A percentile compares a stretch with the other conserved stretches of the same genome.
phyloP scores from a whole-genome alignment of 108 stramenopile species.

The Nannochloropsis gaditana region DNA sequence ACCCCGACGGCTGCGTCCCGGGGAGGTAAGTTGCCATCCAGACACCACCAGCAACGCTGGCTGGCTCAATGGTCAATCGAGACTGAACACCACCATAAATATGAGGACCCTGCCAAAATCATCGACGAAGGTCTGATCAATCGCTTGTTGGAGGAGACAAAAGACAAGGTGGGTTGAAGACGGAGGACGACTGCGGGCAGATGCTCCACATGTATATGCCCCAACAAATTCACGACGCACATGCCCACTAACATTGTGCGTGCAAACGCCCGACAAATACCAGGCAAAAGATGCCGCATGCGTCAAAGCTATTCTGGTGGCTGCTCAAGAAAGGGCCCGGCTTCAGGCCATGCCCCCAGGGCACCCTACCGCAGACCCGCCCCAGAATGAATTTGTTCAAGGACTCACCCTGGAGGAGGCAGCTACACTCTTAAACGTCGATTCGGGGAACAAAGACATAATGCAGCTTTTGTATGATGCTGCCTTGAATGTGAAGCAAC shows the following conservation, averaged over 20 bases:
- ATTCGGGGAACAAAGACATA: slow-evolving; percentile 1
- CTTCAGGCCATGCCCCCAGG: slow-evolving; percentile 5
- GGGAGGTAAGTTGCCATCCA: neutral
- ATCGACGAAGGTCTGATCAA: neutral
- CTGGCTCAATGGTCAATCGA: neutral
- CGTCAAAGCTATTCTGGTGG: slow-evolving; percentile 3
- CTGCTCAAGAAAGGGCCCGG: slow-evolving; percentile 11
- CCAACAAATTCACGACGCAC: too few species aligned
- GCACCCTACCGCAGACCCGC: slow-evolving; percentile 2
- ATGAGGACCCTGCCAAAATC: neutral
- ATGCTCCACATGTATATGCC: too few species aligned
- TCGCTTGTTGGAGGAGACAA: neutral
- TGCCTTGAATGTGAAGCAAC: neutral
- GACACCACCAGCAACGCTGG: neutral
- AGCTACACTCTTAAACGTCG: neutral
- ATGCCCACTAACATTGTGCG: too few species aligned
- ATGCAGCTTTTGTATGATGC: neutral
- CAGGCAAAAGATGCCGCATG: neutral
- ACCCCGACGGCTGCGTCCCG: too few species aligned
- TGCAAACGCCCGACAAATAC: neutral
- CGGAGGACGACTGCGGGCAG: neutral
- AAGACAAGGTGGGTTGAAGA: neutral
- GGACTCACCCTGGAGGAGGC: neutral
- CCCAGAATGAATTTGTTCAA: slow-evolving; percentile 1
- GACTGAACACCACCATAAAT: slow-evolving; percentile 3